Evolutionary conservation across 2,329 filamentous ascomycete genomes (phyloP).

Genomic region (Cladosporium sp.): DNA sequence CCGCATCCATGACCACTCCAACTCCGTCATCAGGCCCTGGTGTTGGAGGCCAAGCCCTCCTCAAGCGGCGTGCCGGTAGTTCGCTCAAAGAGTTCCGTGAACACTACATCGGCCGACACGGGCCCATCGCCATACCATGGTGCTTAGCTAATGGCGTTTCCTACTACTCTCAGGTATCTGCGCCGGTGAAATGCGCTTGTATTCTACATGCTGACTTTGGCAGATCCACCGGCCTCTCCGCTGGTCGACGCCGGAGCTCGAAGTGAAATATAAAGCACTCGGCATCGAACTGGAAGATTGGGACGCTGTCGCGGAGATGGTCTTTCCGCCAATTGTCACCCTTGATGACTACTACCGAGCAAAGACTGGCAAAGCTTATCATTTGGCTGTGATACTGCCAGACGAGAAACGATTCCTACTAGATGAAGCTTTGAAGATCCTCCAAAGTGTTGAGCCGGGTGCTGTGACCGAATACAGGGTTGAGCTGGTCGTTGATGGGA

Average conservation of each 20-base stretch:
- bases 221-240: constrained; percentile 21
- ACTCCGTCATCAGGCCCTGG: background rate
- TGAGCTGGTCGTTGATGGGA: constrained; percentile 20
- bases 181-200: background rate
- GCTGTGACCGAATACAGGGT: constrained; percentile 18
- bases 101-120: constrained; percentile 20
- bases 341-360: constrained; percentile 1
- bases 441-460: constrained; percentile 16
- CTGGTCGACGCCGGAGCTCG: constrained; percentile 14
- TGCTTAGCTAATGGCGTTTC: constrained; percentile 19
- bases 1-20: background rate
- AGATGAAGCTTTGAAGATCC: constrained; percentile 18
- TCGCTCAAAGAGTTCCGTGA: constrained; percentile 18
- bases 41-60: constrained; percentile 16
- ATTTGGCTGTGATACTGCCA: constrained; percentile 19
- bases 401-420: constrained; percentile 21
- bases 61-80: constrained; percentile 19
- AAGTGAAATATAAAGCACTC: background rate
- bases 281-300: constrained; percentile 20
- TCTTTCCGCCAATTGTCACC: constrained; percentile 5
- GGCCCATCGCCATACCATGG: constrained; percentile 20
- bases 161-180: constrained; percentile 22
- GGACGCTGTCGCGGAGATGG: constrained; percentile 23
- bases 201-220: background rate
- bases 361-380: constrained; percentile 15